These are phyloP conservation scores for Paracorniculantispora psalliotae DNA, from an alignment of 2,329 filamentous ascomycete species.

Conservation along the genomic window DNA sequence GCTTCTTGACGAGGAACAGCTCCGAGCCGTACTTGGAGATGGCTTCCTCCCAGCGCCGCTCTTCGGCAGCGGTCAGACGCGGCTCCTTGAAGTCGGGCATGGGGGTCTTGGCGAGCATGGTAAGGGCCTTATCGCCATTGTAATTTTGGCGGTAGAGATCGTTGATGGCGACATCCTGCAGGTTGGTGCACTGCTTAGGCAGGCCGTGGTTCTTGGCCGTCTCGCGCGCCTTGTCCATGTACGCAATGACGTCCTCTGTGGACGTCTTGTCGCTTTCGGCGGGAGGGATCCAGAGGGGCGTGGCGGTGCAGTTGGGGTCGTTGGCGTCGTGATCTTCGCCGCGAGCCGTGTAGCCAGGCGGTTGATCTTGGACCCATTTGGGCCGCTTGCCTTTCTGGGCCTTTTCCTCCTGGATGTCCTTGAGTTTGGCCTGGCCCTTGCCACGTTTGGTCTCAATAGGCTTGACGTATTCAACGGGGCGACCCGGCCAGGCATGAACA, in stretches of 20 bases:
- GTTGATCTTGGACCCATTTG: constrained; percentile 91
- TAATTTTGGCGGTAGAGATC: constrained; percentile 69
- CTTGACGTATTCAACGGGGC: constrained; percentile 85
- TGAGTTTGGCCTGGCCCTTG: constrained; percentile 73
- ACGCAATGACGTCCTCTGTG: constrained; percentile 64
- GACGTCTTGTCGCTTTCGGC: constrained; percentile 43
- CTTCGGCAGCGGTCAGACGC: constrained; percentile 68
- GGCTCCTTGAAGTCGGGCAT: constrained; percentile 78
- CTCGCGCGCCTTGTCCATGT: constrained; percentile 64
- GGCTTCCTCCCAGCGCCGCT: constrained; percentile 88
- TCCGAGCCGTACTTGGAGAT: constrained; percentile 90
- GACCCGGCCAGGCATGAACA: constrained; percentile 79
- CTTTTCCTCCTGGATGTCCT: constrained; percentile 82
- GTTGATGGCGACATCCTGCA: constrained; percentile 76
- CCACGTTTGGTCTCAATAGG: constrained; percentile 74
- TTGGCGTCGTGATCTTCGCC: constrained; percentile 71
- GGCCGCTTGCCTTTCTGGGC: constrained; percentile 74
- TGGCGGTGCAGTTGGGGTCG: constrained; percentile 70
- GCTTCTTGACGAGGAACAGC: constrained; percentile 72
- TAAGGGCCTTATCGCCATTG: constrained; percentile 64
- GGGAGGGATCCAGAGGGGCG: constrained; percentile 74
- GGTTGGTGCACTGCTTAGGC: constrained; percentile 73
- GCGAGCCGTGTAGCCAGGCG: constrained; percentile 75
- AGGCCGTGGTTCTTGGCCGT: constrained; percentile 66
- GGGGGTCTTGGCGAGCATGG: constrained; percentile 62